Evolutionary conservation across 2,329 filamentous ascomycete genomes (phyloP), one percentile per base, ranked within the genome.

Genomic region (Fusarium chuoi): DNA sequence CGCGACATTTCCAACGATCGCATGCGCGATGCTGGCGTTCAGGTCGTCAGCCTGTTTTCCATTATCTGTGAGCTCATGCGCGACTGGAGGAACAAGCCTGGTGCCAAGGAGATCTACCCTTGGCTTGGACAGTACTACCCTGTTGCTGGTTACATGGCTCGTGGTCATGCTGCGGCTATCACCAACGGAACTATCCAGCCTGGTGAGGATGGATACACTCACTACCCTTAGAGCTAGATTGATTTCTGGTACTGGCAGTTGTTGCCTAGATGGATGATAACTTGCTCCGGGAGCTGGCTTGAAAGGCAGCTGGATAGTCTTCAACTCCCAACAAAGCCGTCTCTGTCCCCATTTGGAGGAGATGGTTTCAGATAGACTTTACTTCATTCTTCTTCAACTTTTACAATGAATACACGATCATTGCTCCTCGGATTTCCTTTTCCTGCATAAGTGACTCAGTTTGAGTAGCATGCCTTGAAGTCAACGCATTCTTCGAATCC

Each of bases 31-130:
- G 91, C 91, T 0, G 92, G 92, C 41, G 92, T 93, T 7, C 89
- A 92, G 73, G 81, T 91, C 35, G 86, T 91, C 35, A 87, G 86
- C 22, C 79, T 91, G 66, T 93, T 93, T 75, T 85, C 86, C 33
- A 91, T 94, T 68, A 84, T 91, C 22, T 88, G 88, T 77, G 91
- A 93, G 74, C 82, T 94, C 61, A 93, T 93, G 91, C 86, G 91
- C 39, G 91, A 93, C 79, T 93, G 91, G 91, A 85, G 91, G 51
- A 83, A 84, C 70, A 83, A 79, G 0, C 86, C 87, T 14, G 89
- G 89, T 41, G 82, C 87, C 33, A 76, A 80, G 38, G 85, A 91
- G 82, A 79, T 94, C 8, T 82, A 93, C 66, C 90, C 91, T 18
- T 92, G 86, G 81, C 82, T 94, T 57, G 90, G 92, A 79, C 84